Conservation (phyloP, 2,329 filamentous ascomycete species). For the Aspergillus novofumigatus region DNA sequence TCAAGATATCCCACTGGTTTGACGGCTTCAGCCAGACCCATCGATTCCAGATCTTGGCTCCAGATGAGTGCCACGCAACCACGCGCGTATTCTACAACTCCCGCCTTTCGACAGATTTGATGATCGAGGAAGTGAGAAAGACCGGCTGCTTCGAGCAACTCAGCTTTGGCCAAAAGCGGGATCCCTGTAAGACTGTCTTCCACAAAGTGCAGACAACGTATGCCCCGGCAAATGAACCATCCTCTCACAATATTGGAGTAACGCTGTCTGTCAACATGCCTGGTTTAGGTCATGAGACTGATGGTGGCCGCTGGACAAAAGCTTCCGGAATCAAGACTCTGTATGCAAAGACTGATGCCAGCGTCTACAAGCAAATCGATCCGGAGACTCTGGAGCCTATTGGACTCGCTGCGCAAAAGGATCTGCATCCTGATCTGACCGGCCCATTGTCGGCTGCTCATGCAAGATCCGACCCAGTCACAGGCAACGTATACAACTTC, state of each 20-base stretch:
- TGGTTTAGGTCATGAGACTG: constrained; percentile 40
- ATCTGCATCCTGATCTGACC: constrained; percentile 63
- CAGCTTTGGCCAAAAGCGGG: constrained; percentile 66
- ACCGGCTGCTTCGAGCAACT: constrained; percentile 55
- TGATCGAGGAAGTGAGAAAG: constrained; percentile 58
- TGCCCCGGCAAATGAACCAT: constrained; percentile 47
- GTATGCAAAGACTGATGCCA: constrained; percentile 58
- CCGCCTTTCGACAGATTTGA: constrained; percentile 60
- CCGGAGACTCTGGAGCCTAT: constrained; percentile 69
- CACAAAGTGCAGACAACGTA: constrained; percentile 52
- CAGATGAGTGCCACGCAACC: constrained; percentile 27
- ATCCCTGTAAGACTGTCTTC: constrained; percentile 71
- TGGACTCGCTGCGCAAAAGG: constrained; percentile 55
- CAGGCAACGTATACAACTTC: constrained; percentile 75
- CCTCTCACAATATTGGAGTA: constrained; percentile 62
- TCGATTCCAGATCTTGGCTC: constrained; percentile 63
- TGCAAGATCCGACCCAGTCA: constrained; percentile 64
- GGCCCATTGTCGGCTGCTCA: constrained; percentile 69
- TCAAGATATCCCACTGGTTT: constrained; percentile 71
- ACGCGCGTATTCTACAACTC: constrained; percentile 65
- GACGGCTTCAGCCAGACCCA: constrained; percentile 69
- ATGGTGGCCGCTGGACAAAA: constrained; percentile 20
- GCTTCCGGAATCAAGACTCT: constrained; percentile 46
- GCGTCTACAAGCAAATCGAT: constrained; percentile 58
- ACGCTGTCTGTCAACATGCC: constrained; percentile 63